These are phyloP conservation scores for Eucalyptus coolabah DNA, from an alignment of 345 rosid species.

Conservation along the genomic window DNA sequence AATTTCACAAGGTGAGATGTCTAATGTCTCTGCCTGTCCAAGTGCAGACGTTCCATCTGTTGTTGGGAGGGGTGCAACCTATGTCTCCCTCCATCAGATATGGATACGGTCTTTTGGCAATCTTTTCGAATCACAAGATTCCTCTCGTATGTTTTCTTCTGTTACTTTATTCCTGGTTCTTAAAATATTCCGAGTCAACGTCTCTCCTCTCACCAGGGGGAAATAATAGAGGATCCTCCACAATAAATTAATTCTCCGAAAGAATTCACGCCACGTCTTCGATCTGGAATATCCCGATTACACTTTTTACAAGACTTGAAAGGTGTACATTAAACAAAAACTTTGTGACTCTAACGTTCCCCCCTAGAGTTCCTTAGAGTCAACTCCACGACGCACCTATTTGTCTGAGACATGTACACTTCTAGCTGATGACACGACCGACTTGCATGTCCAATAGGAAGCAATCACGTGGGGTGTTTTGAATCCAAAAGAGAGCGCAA, in stretches of 20 bases:
- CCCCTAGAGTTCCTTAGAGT: not conserved
- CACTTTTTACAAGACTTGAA: not conserved
- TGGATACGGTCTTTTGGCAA: not conserved
- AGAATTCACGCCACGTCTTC: not conserved
- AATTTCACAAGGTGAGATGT: not conserved
- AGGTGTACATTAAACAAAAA: not conserved
- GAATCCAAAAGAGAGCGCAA: not conserved
- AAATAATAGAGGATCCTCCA: not conserved
- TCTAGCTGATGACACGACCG: not conserved
- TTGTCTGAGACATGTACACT: not conserved
- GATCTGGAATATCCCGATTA: not conserved
- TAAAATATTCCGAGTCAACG: not conserved
- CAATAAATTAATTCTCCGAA: not conserved
- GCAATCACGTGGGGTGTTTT: not conserved
- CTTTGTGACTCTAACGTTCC: not conserved
- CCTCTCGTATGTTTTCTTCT: not conserved
- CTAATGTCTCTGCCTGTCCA: not conserved
- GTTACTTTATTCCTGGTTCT: not conserved
- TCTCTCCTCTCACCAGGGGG: not conserved
- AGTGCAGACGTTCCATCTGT: not conserved
- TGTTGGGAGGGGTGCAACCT: not conserved
- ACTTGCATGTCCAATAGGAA: not conserved
- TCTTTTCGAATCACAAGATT: not conserved
- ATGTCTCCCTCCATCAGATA: not conserved
- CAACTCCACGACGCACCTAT: not conserved